Percentiles rank a stretch among this genome's conserved stretches.
phyloP scores from a whole-genome alignment of 2,329 filamentous ascomycete species.

The Aspergillus caelatus region DNA sequence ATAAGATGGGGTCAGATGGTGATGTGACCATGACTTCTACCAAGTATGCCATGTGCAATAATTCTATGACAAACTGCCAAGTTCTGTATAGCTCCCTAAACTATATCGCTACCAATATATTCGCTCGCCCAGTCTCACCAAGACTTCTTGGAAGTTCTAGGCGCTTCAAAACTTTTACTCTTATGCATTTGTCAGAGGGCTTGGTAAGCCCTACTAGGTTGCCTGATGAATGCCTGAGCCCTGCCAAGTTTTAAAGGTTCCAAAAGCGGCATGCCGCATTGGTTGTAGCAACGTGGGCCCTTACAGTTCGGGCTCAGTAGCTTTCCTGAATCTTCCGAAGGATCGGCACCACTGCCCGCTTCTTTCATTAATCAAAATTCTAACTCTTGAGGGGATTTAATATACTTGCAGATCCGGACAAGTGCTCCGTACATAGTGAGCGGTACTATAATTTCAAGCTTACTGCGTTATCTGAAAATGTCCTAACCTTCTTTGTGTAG shows the following conservation, averaged over 20 bases:
- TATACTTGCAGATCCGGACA: constrained; percentile 3
- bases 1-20: neutral
- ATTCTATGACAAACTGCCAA: constrained; percentile 3
- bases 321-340: constrained; percentile 3
- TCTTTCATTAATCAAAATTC: neutral
- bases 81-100: neutral
- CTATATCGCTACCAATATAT: neutral
- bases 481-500: neutral
- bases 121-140: neutral
- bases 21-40: neutral
- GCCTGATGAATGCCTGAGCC: neutral
- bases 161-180: neutral
- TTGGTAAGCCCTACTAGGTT: neutral
- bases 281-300: neutral
- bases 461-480: neutral
- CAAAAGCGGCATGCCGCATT: neutral
- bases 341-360: neutral
- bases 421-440: neutral
- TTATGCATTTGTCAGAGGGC: constrained; percentile 4
- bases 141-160: constrained; percentile 6
- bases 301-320: neutral
- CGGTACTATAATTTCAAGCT: neutral
- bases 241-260: neutral
- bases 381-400: neutral
- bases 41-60: neutral